Evolutionary conservation across 495 filamentous ascomycete species (phyloP), one percentile per base, ranked within the genome.

Genomic region (Lepidopterella palustris): DNA sequence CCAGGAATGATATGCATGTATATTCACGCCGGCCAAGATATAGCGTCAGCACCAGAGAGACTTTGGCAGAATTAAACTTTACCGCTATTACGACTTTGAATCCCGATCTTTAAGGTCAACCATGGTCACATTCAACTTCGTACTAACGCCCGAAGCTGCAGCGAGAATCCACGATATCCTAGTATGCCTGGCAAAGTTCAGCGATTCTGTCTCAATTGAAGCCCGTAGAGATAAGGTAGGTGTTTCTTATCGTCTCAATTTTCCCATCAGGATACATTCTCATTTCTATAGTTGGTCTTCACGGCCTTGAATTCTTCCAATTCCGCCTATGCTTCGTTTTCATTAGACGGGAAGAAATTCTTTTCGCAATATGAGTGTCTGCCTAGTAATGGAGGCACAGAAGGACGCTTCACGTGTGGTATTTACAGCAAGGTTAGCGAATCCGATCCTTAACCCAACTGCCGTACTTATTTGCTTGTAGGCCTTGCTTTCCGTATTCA

Each of bases 291-390:
- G 88, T 83, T 97, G 47, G 80, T 85, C 20, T 70, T 98, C 51
- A 91, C 88, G 31, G 84, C 89, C 2, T 77, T 98, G 39, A 98
- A 97, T 73, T 81, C 85, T n/a, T 89, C 91, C 15, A 95, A 95
- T 69, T 95, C 93, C 21, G 90, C 90, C 40, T 96, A 96, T 74
- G 84, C 87, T 0, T 89, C 88, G 15, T 88, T 96, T 65, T 80
- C 81, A 11, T 83, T 96, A 35, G 82, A 86, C 50, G 79, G 79
- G 25, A 78, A 77, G 56, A 74, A 76, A n/a, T 98, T 97, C 74
- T 98, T 97, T 68, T 81, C 87, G 24, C 79, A 78, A 23, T 98
- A 96, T 70, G 74, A 79, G 51, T 92, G 82, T 64, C 74, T 77
- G 55, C 76, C 78, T 13, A 69, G 65, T 4, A 63, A 67, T 31